phyloP scores from a whole-genome alignment of 768 basidiomycete species.

The Amanita pallidorosea region DNA sequence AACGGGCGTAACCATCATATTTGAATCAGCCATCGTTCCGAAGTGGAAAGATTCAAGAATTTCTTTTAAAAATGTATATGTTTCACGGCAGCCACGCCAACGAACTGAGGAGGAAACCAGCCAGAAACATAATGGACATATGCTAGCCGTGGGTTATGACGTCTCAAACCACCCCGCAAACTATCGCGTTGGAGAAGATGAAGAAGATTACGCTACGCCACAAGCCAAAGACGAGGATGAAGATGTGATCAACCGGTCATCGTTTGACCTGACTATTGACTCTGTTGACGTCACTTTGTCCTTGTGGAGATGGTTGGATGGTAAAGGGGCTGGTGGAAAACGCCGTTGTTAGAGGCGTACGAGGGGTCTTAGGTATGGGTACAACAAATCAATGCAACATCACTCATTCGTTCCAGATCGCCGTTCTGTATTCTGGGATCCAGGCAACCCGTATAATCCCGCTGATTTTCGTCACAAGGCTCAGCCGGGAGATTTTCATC shows the following conservation, averaged over 20 bases:
- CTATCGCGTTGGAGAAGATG: conserved; percentile 40
- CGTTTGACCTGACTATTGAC: conserved; percentile 90
- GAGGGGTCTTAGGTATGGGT: conserved; percentile 85
- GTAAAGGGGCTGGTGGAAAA: conserved; percentile 88
- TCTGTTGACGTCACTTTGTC: conserved; percentile 94
- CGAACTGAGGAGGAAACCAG: conserved; percentile 8
- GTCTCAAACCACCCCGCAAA: conserved; percentile 68
- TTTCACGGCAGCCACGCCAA: conserved; percentile 63
- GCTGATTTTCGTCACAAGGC: conserved; percentile 68
- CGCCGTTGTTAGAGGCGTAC: conserved; percentile 87
- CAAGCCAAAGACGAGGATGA: conserved; percentile 27
- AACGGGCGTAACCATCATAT: conserved; percentile 90
- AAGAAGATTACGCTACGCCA: conserved; percentile 41
- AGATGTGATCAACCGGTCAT: conserved; percentile 60
- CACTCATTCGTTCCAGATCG: conserved; percentile 49
- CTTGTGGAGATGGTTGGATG: conserved; percentile 87
- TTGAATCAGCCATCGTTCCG: conserved; percentile 96
- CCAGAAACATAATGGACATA: conserved; percentile 27
- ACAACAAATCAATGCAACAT: conserved; percentile 1
- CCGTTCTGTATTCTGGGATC: conserved; percentile 78
- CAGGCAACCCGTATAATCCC: conserved; percentile 71
- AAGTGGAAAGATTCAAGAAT: conserved; percentile 95
- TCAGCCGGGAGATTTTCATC: conserved; percentile 80
- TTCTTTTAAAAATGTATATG: conserved; percentile 93
- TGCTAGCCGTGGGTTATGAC: conserved; percentile 62